phyloP scores from a whole-genome alignment of 805 yeast species.

The Metschnikowia arizonensis region DNA sequence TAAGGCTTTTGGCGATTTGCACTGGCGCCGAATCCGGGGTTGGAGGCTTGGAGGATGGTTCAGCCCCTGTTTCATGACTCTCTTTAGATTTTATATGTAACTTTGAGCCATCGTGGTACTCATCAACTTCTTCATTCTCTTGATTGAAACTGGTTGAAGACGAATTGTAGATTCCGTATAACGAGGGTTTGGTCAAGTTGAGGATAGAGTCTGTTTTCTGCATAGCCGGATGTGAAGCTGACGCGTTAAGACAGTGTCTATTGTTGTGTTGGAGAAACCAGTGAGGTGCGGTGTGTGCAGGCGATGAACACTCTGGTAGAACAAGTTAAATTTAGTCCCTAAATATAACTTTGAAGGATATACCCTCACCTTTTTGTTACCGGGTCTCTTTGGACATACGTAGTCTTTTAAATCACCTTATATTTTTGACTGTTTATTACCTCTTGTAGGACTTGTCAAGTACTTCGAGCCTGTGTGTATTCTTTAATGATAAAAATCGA shows the following conservation, averaged over 20 bases:
- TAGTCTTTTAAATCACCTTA: too few species aligned
- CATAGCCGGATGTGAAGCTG: constrained; percentile 9
- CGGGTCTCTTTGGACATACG: too few species aligned
- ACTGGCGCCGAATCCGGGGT: constrained; percentile 1
- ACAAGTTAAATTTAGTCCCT: neutral
- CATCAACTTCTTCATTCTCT: constrained; percentile 22
- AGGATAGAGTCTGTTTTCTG: constrained; percentile 33
- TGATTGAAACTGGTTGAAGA: constrained; percentile 34
- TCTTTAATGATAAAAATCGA: too few species aligned
- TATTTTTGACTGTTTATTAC: too few species aligned
- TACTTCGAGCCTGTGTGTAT: too few species aligned
- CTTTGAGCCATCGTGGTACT: constrained; percentile 18
- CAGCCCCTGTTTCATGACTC: constrained; percentile 6
- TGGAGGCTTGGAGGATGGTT: neutral
- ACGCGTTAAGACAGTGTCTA: neutral
- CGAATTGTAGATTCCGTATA: constrained; percentile 49
- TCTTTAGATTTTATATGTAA: constrained; percentile 17
- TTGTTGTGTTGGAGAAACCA: neutral
- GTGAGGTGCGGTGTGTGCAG: constrained; percentile 4
- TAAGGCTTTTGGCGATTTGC: neutral
- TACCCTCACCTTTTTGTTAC: too few species aligned
- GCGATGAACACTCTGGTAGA: neutral
- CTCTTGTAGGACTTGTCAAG: neutral
- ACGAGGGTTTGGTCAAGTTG: constrained; percentile 48
- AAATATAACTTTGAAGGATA: neutral